phyloP scores from a whole-genome alignment of 345 rosid genomes.

The Aquilaria sinensis region DNA sequence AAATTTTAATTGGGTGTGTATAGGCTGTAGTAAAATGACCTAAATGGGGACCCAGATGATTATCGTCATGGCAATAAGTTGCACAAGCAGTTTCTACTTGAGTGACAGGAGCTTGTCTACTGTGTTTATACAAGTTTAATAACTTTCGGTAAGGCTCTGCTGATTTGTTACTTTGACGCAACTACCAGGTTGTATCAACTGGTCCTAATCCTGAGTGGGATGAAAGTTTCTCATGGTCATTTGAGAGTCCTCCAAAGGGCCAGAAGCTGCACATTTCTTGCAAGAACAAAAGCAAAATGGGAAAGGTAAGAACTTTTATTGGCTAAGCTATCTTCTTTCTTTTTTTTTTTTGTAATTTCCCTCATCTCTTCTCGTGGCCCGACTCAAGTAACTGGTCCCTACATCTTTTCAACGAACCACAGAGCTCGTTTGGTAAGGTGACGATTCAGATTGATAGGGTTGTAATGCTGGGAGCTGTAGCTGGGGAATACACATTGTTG shows the following conservation, averaged over 20 bases:
- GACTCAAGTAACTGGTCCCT: not conserved
- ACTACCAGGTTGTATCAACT: constrained; percentile 73
- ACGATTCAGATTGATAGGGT: constrained; percentile 96
- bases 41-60: too few species aligned
- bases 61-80: too few species aligned
- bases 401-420: constrained; percentile 14
- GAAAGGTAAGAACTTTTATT: constrained; percentile 51
- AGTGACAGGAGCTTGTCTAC: too few species aligned
- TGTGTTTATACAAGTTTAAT: too few species aligned
- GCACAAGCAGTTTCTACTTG: too few species aligned
- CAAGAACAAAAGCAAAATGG: constrained; percentile 99
- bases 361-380: not conserved
- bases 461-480: constrained; percentile 94
- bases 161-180: not conserved
- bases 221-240: constrained; percentile 96
- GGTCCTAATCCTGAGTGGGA: constrained; percentile 99
- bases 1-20: too few species aligned
- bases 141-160: too few species aligned
- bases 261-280: constrained; percentile 96
- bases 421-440: constrained; percentile 98
- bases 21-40: too few species aligned
- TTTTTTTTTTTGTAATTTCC: not conserved
- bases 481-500: constrained; percentile 82
- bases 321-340: not conserved
- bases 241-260: constrained; percentile 98